Percentiles rank a stretch among this genome's conserved stretches.
phyloP scores from a whole-genome alignment of 352 stramenopile genomes.

The Phytopythium oedochilum region DNA sequence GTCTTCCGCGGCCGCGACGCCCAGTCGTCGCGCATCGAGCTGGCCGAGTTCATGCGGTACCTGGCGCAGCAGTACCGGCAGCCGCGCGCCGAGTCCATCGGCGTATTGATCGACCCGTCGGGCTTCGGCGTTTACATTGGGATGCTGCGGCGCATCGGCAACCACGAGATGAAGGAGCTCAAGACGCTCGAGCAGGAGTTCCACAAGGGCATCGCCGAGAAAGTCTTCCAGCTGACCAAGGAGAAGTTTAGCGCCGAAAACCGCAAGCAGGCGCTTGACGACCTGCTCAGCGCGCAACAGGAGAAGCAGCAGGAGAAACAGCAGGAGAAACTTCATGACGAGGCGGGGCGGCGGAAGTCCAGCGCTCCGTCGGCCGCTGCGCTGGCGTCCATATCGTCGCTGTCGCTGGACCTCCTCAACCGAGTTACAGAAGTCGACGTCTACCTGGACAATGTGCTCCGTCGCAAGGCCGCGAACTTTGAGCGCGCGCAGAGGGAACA shows the following conservation, averaged over 20 bases:
- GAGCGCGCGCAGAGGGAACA: conserved; percentile 22
- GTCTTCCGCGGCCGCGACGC: conserved; percentile 30
- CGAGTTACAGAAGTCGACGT: conserved; percentile 79
- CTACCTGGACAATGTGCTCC: conserved; percentile 79
- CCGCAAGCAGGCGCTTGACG: conserved; percentile 60
- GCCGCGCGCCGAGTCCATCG: conserved; percentile 55
- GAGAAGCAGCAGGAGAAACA: conserved; percentile 10
- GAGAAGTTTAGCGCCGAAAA: conserved; percentile 84
- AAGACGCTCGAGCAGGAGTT: conserved; percentile 79
- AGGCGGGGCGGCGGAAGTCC: not conserved
- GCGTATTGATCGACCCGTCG: conserved; percentile 50
- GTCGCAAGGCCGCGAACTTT: conserved; percentile 38
- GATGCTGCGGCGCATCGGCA: conserved; percentile 65
- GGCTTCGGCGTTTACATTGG: conserved; percentile 78
- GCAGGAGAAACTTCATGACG: not conserved
- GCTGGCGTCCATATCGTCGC: conserved; percentile 20
- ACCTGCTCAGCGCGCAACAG: conserved; percentile 41
- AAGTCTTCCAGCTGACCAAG: conserved; percentile 81
- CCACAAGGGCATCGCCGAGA: conserved; percentile 67
- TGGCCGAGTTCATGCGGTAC: conserved; percentile 68
- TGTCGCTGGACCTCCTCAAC: conserved; percentile 79
- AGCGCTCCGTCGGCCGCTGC: not conserved
- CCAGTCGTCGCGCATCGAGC: conserved; percentile 47
- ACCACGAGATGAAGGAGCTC: conserved; percentile 79
- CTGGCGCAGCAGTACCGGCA: conserved; percentile 64